phyloP scores from a whole-genome alignment of 177 flowering plant genomes.

The Vitis hybrid region DNA sequence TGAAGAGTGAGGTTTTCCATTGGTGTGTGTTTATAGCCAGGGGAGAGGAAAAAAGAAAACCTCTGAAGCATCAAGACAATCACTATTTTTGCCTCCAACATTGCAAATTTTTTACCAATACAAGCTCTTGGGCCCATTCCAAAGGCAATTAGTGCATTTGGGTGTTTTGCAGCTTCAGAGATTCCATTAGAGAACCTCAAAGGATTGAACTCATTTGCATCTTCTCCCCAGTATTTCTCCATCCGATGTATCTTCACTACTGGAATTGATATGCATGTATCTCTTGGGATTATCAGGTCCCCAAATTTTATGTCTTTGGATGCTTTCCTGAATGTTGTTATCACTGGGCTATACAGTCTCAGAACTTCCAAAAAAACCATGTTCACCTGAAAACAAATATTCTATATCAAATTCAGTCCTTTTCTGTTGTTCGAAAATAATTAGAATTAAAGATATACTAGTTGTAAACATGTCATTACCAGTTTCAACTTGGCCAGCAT shows the following conservation, averaged over 20 bases:
- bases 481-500: slow-evolving; percentile 20
- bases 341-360: slow-evolving; percentile 35
- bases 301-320: slow-evolving; percentile 24
- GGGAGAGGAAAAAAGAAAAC: slow-evolving; percentile 31
- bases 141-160: slow-evolving; percentile 30
- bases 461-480: slow-evolving; percentile 5
- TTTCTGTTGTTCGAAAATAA: neutral
- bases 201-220: slow-evolving; percentile 43
- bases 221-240: slow-evolving; percentile 34
- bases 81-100: slow-evolving; percentile 28
- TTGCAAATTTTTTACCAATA: slow-evolving; percentile 39
- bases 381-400: slow-evolving; percentile 21
- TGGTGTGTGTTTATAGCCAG: slow-evolving; percentile 36
- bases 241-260: slow-evolving; percentile 21
- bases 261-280: slow-evolving; percentile 19
- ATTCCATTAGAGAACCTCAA: slow-evolving; percentile 28
- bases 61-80: slow-evolving; percentile 35
- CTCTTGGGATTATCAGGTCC: slow-evolving; percentile 23
- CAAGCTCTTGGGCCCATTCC: slow-evolving; percentile 33
- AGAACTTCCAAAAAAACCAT: slow-evolving; percentile 36
- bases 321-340: slow-evolving; percentile 19
- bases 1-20: slow-evolving; percentile 22
- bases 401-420: neutral
- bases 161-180: slow-evolving; percentile 32
- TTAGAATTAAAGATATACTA: neutral